Evolutionary conservation across 768 basidiomycete genomes (phyloP).

Genomic region (Termitomyces sp.): DNA sequence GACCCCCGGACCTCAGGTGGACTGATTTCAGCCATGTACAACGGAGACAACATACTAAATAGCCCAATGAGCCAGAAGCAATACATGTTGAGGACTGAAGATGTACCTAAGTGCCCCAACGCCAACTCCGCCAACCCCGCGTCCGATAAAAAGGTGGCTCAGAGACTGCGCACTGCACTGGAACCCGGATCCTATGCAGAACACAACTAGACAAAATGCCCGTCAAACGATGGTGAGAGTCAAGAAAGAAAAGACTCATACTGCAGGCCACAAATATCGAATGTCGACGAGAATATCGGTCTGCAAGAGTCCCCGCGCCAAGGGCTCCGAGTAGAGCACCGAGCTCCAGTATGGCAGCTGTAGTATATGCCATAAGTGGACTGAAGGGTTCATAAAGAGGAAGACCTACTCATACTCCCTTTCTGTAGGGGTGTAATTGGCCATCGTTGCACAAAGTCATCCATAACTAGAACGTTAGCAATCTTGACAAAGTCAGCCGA

Average conservation of each 20-base stretch:
- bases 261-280: conserved; percentile 67
- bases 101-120: conserved; percentile 69
- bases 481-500: conserved; percentile 33
- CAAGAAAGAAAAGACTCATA: conserved; percentile 25
- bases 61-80: neutral
- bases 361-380: neutral
- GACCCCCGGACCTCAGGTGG: conserved; percentile 78
- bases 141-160: conserved; percentile 56
- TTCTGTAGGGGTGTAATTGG: conserved; percentile 68
- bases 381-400: neutral
- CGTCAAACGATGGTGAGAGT: neutral
- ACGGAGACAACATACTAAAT: conserved; percentile 66
- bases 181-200: conserved; percentile 66
- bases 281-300: conserved; percentile 59
- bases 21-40: conserved; percentile 85
- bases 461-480: conserved; percentile 82
- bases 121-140: conserved; percentile 73
- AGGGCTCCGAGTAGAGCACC: conserved; percentile 78
- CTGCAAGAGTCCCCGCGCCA: conserved; percentile 59
- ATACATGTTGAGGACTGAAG: neutral
- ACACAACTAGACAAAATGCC: conserved; percentile 41
- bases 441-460: conserved; percentile 64
- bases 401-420: conserved; percentile 67
- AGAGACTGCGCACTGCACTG: conserved; percentile 60
- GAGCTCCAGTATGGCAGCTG: conserved; percentile 75